phyloP scores from a whole-genome alignment of 163 green algal genomes.

The Chloromonas sp. region DNA sequence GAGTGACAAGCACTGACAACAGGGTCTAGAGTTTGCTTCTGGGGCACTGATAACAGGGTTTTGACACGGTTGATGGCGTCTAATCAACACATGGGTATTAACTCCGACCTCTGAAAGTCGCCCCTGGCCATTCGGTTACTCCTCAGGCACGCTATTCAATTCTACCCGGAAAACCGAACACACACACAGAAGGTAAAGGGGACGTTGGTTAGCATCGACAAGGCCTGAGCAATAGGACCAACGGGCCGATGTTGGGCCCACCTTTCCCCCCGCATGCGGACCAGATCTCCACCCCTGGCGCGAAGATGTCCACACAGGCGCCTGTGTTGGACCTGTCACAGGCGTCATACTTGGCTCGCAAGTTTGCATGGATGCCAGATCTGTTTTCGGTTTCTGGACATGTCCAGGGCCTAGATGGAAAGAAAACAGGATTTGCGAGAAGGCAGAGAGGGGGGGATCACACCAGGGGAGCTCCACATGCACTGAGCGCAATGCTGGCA shows the following conservation, averaged over 20 bases:
- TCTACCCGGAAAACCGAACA: no score
- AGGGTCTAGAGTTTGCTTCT: background rate
- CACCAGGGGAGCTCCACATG: background rate
- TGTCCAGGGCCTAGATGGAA: background rate
- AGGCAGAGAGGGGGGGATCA: background rate
- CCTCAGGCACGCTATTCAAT: no score
- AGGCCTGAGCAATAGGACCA: background rate
- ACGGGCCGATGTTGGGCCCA: background rate
- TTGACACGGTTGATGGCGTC: no score
- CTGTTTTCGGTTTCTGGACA: background rate
- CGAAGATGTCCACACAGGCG: slow-evolving; percentile 37
- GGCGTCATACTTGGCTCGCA: no score
- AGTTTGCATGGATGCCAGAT: no score
- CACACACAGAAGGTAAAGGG: no score
- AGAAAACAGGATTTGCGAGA: background rate
- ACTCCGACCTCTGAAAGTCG: no score
- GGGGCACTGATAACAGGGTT: background rate
- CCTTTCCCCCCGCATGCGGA: slow-evolving; percentile 35
- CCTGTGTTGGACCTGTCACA: slow-evolving; percentile 50
- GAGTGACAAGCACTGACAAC: background rate
- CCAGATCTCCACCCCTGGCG: slow-evolving; percentile 47
- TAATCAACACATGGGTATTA: no score
- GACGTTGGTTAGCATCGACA: no score
- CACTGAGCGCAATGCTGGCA: background rate
- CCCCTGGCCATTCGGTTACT: no score